Percentiles rank a stretch among this genome's conserved stretches.
Evolutionary conservation across 2,329 filamentous ascomycete species (phyloP).

Genomic region (Alternaria arborescens): DNA sequence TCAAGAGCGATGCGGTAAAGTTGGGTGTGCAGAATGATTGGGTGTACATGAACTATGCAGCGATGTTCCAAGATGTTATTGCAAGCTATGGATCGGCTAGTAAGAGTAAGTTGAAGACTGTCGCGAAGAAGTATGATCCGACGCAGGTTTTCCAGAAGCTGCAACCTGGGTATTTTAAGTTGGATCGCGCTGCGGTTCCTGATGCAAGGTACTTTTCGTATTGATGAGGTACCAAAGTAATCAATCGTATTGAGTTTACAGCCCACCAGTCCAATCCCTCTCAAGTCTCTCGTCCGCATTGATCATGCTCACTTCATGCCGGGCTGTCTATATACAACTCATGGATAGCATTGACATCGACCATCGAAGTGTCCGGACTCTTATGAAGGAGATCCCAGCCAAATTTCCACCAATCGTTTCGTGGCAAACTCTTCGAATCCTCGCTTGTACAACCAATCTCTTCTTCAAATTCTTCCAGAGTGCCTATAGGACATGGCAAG

Average conservation of each 20-base stretch:
- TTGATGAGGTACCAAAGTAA: neutral
- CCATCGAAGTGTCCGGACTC: neutral
- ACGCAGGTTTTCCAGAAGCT: conserved; percentile 51
- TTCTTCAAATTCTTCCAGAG: neutral
- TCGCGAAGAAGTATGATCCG: conserved; percentile 54
- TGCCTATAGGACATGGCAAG: neutral
- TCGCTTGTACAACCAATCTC: neutral
- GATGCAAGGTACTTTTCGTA: conserved; percentile 7
- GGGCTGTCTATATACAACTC: neutral
- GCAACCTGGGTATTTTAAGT: conserved; percentile 57
- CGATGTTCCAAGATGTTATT: conserved; percentile 54
- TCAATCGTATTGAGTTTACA: neutral
- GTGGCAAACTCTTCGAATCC: neutral
- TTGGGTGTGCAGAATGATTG: conserved; percentile 35
- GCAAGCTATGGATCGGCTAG: conserved; percentile 51
- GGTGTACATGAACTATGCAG: conserved; percentile 61
- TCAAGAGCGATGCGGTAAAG: conserved; percentile 16
- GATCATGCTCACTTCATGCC: neutral
- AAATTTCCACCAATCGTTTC: too few species aligned
- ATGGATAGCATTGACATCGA: neutral
- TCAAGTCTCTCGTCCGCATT: neutral
- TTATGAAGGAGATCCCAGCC: too few species aligned
- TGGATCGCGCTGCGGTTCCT: conserved; percentile 28
- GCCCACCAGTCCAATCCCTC: neutral
- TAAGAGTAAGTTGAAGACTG: conserved; percentile 40